A percentile compares a stretch with the other conserved stretches of the same genome.
Conservation (phyloP, 805 yeast species). For the Metschnikowia lunata region DNA sequence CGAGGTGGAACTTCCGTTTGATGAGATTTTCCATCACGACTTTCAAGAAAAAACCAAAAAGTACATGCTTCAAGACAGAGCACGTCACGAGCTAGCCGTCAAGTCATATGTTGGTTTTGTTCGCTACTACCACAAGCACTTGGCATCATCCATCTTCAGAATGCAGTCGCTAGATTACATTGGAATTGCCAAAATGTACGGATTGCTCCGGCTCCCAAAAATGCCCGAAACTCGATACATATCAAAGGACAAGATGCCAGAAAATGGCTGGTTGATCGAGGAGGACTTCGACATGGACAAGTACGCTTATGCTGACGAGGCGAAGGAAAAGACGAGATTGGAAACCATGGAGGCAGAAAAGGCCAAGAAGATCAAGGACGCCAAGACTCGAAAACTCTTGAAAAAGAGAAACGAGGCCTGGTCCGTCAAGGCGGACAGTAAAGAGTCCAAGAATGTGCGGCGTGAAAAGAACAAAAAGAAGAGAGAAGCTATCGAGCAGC, state of each 20-base stretch:
- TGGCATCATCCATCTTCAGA: conserved; percentile 84
- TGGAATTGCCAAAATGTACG: conserved; percentile 71
- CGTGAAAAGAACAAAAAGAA: conserved; percentile 64
- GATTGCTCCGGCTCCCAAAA: conserved; percentile 77
- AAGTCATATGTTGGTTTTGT: conserved; percentile 79
- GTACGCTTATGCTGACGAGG: conserved; percentile 59
- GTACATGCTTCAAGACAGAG: conserved; percentile 72
- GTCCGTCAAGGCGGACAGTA: conserved; percentile 66
- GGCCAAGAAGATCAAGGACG: conserved; percentile 31
- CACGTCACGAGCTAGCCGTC: conserved; percentile 76
- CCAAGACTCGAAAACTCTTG: conserved; percentile 41
- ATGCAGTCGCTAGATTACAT: conserved; percentile 64
- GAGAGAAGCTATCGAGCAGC: conserved; percentile 62
- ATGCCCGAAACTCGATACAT: conserved; percentile 83
- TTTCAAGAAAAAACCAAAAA: conserved; percentile 26
- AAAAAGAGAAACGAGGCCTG: conserved; percentile 64
- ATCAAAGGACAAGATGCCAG: conserved; percentile 47
- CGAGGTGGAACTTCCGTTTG: conserved; percentile 29
- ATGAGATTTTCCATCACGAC: conserved; percentile 24
- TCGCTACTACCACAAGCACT: conserved; percentile 80
- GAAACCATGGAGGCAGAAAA: conserved; percentile 51
- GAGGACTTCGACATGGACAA: conserved; percentile 61
- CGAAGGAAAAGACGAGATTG: conserved; percentile 59
- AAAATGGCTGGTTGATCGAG: conserved; percentile 68
- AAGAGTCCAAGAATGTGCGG: conserved; percentile 58